These are phyloP conservation scores for Neonothopanus nambi DNA, from an alignment of 1,284 basidiomycete species.

Conservation along the genomic window DNA sequence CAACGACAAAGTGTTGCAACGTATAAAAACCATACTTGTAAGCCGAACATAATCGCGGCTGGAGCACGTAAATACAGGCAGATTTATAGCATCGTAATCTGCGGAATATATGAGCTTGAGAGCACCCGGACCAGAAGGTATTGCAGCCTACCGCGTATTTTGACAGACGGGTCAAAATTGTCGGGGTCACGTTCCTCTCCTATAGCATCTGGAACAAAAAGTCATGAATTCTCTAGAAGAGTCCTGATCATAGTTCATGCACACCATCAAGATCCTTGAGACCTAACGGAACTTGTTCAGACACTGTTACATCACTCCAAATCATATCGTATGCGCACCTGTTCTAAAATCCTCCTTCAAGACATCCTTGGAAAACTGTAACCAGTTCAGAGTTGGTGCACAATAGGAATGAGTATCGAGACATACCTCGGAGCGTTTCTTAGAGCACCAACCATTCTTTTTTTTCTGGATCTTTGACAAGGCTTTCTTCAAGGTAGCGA, in stretches of 20 bases:
- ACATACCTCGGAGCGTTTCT: constrained; percentile 55
- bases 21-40: constrained; percentile 35
- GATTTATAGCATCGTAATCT: constrained; percentile 60
- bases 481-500: constrained; percentile 48
- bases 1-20: constrained; percentile 3
- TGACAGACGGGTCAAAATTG: constrained; percentile 51
- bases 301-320: background rate
- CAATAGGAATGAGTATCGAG: background rate
- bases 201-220: constrained; percentile 44
- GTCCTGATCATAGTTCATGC: constrained; percentile 6
- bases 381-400: background rate
- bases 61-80: constrained; percentile 64
- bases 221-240: background rate
- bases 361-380: constrained; percentile 53
- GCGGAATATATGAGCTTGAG: background rate
- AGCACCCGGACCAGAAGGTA: background rate
- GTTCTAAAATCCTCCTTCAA: constrained; percentile 61
- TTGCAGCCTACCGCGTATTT: constrained; percentile 44
- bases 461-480: constrained; percentile 48
- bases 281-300: background rate
- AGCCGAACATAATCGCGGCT: constrained; percentile 60
- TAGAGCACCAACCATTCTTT: constrained; percentile 62
- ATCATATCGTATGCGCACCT: constrained; percentile 26
- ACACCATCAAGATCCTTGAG: constrained; percentile 59
- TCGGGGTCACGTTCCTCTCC: constrained; percentile 58